Conservation (phyloP, 768 basidiomycete genomes). For the Kwoniella heveanensis region DNA sequence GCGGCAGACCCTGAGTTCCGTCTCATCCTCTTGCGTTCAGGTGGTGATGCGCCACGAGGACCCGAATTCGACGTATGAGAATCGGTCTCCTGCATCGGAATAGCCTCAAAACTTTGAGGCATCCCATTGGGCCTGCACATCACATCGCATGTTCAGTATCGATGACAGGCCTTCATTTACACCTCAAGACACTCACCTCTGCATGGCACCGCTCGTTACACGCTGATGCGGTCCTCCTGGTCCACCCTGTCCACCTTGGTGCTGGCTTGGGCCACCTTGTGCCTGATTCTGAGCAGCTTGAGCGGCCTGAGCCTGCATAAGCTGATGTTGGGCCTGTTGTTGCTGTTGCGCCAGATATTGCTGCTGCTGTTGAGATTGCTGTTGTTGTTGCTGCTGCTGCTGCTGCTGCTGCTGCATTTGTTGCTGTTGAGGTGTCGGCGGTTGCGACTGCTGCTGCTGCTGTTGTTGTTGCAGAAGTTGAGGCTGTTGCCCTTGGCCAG, state of each 20-base stretch:
- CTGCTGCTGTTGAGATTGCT: constrained; percentile 26
- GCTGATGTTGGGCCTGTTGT: constrained; percentile 16
- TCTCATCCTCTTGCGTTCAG: constrained; percentile 48
- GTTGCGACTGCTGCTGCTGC: constrained; percentile 22
- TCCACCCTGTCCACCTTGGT: constrained; percentile 7
- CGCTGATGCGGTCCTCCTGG: constrained; percentile 18
- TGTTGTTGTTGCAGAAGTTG: constrained; percentile 28
- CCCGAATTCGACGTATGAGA: constrained; percentile 17
- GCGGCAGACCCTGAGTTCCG: constrained; percentile 47
- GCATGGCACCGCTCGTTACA: constrained; percentile 23
- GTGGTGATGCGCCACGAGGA: constrained; percentile 35
- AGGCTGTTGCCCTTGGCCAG: constrained; percentile 12
- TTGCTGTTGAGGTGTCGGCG: constrained; percentile 11
- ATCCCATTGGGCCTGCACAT: constrained; percentile 27
- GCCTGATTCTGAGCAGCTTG: constrained; percentile 22
- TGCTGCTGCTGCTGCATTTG: constrained; percentile 13
- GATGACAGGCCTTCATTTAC: neutral
- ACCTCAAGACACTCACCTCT: constrained; percentile 27
- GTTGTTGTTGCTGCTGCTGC: too few species aligned
- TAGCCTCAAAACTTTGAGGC: constrained; percentile 9
- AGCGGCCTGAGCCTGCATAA: constrained; percentile 28
- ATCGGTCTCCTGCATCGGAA: constrained; percentile 28
- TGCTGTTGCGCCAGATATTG: constrained; percentile 11
- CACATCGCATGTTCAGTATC: neutral
- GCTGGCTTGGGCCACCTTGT: constrained; percentile 16